Evolutionary conservation across 225 moss, liverwort and hornwort genomes (phyloP).

Genomic region (Polytrichum commune): DNA sequence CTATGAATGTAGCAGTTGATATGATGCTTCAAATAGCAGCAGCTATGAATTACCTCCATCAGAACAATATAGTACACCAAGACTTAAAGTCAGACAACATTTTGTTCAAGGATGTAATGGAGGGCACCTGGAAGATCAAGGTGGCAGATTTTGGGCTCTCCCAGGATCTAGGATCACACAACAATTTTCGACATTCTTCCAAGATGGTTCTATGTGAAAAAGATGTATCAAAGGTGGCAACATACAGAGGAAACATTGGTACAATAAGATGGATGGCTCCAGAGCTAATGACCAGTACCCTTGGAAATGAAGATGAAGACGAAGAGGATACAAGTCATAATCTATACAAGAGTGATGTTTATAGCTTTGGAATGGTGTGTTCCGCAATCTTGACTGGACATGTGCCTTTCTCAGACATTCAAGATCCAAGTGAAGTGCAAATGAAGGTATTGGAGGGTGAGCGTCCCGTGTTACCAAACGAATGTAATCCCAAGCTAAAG

Average conservation of each 20-base stretch:
- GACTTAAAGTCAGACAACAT: background rate
- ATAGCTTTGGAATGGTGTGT: conserved; percentile 4
- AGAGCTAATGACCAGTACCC: background rate
- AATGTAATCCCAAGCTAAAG: background rate
- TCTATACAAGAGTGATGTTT: background rate
- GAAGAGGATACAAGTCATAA: background rate
- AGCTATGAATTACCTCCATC: background rate
- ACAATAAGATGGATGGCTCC: conserved; percentile 9
- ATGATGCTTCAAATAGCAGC: conserved; percentile 6
- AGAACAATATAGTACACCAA: background rate
- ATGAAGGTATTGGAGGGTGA: background rate
- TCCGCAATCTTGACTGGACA: conserved; percentile 4
- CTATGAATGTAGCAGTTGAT: background rate
- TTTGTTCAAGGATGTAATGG: background rate
- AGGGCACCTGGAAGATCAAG: background rate
- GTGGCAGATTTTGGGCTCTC: conserved; percentile 12
- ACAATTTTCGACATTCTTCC: too few relatives aligned
- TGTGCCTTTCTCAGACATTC: background rate
- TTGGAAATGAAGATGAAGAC: too few relatives aligned
- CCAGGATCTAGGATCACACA: too few relatives aligned
- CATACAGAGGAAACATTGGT: background rate
- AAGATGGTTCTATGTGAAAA: too few relatives aligned
- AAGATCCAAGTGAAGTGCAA: too few relatives aligned
- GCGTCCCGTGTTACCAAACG: background rate
- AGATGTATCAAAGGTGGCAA: too few relatives aligned